Evolutionary conservation across 495 filamentous ascomycete genomes (phyloP).

Genomic region (Trichoderma virens): DNA sequence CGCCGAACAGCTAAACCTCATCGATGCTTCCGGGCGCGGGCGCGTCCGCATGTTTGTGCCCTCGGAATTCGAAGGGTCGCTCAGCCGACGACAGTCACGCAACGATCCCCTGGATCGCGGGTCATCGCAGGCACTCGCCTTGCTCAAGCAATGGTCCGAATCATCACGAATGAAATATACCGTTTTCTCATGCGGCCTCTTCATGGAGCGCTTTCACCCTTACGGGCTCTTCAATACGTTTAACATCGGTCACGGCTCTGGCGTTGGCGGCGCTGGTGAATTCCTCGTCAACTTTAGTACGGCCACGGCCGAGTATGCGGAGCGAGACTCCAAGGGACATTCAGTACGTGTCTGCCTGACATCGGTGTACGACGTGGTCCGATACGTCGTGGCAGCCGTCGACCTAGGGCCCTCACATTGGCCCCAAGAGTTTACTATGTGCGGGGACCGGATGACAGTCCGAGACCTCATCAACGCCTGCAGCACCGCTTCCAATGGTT

Average conservation of each 20-base stretch:
- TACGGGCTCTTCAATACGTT: constrained; percentile 47
- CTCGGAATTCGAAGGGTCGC: constrained; percentile 64
- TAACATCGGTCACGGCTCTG: constrained; percentile 42
- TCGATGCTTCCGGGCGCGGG: constrained; percentile 58
- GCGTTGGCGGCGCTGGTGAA: constrained; percentile 47
- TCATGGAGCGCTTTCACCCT: constrained; percentile 66
- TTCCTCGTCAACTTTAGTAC: constrained; percentile 55
- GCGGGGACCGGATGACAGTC: constrained; percentile 51
- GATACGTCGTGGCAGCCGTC: constrained; percentile 55
- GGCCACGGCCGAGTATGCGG: constrained; percentile 51
- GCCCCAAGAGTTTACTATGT: constrained; percentile 60
- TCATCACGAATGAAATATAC: constrained; percentile 51
- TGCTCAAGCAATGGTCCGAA: constrained; percentile 44
- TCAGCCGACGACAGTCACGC: constrained; percentile 34
- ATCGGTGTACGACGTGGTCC: constrained; percentile 57
- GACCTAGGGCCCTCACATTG: constrained; percentile 52
- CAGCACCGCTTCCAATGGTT: constrained; percentile 24
- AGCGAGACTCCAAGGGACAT: constrained; percentile 37
- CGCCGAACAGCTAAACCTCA: constrained; percentile 58
- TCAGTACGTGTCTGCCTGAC: constrained; percentile 55
- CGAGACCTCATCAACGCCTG: constrained; percentile 40
- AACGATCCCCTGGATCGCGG: constrained; percentile 49
- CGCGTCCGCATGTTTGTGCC: constrained; percentile 64
- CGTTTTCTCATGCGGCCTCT: constrained; percentile 64
- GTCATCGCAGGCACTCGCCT: constrained; percentile 41